These are phyloP conservation scores for Phytophthora melonis DNA, from an alignment of 352 stramenopile species.

Conservation along the genomic window DNA sequence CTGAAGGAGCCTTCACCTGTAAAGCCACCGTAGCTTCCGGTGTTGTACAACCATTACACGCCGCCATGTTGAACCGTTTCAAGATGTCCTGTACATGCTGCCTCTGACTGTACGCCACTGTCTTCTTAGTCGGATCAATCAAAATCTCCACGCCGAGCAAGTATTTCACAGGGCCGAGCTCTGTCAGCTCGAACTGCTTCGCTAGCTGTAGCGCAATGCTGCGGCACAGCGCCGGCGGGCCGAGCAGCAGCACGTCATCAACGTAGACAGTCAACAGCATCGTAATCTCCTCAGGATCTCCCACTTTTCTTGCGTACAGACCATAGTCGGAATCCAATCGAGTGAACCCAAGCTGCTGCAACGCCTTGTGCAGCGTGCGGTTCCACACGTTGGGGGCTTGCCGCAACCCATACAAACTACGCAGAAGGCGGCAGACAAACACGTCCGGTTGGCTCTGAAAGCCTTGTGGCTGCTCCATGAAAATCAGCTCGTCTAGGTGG, in stretches of 20 bases:
- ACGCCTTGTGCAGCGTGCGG: slow-evolving; percentile 8
- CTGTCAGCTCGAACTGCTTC: slow-evolving; percentile 16
- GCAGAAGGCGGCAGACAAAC: slow-evolving; percentile 5
- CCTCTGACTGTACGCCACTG: slow-evolving; percentile 10
- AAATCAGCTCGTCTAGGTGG: slow-evolving; percentile 7
- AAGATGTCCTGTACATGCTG: slow-evolving; percentile 11
- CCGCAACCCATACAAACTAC: slow-evolving; percentile 16
- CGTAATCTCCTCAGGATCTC: not conserved
- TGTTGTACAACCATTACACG: slow-evolving; percentile 1
- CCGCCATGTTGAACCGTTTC: slow-evolving; percentile 16
- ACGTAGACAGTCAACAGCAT: slow-evolving; percentile 10
- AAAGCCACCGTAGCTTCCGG: slow-evolving; percentile 1
- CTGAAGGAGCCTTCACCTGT: not conserved
- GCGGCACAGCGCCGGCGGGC: not conserved
- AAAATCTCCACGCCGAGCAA: slow-evolving; percentile 15
- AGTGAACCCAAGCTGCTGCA: slow-evolving; percentile 8
- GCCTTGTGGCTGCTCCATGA: slow-evolving; percentile 5
- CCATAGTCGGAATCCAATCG: slow-evolving; percentile 20
- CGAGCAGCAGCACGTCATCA: slow-evolving; percentile 18
- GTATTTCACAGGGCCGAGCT: slow-evolving; percentile 24
- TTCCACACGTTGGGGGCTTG: slow-evolving; percentile 27
- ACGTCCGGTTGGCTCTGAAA: not conserved
- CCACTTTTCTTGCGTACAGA: slow-evolving; percentile 14
- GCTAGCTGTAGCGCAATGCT: not conserved
- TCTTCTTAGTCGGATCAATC: slow-evolving; percentile 14